Evolutionary conservation across 345 rosid genomes (phyloP).

Genomic region (Noccaea caerulescens): DNA sequence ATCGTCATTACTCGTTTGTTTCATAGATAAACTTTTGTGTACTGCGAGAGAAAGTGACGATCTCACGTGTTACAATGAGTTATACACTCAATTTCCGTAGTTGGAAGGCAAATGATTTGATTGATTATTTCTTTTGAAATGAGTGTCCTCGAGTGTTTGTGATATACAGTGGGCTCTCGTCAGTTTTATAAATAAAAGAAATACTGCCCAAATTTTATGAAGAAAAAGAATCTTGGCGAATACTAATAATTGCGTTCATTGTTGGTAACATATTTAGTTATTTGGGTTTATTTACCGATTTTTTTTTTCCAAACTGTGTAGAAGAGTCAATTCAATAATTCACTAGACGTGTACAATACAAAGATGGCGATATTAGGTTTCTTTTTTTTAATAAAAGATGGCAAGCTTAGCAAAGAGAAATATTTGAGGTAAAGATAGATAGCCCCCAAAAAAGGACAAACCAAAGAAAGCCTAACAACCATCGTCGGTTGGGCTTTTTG

Average conservation of each 20-base stretch:
- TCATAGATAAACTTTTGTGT: neutral
- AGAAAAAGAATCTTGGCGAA: no score
- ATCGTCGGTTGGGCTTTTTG: conserved; percentile 7
- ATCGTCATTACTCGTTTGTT: conserved; percentile 4
- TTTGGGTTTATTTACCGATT: no score
- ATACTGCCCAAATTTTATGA: neutral
- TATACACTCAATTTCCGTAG: neutral
- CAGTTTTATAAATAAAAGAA: neutral
- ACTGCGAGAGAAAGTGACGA: conserved; percentile 6
- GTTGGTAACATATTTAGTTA: no score
- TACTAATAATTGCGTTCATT: no score
- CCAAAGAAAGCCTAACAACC: neutral
- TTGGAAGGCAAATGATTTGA: conserved; percentile 31
- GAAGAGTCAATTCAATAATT: neutral
- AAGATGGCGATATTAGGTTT: neutral
- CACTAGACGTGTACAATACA: neutral
- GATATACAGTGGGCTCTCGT: conserved; percentile 2
- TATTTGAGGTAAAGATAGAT: neutral
- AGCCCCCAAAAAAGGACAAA: conserved; percentile 12
- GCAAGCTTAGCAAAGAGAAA: no score
- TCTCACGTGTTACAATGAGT: conserved; percentile 34
- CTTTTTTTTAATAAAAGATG: no score
- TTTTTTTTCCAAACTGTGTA: neutral
- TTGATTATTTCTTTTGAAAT: conserved; percentile 8
- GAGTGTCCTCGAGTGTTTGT: conserved; percentile 11